Percentiles rank a stretch among this genome's conserved stretches.
These are phyloP conservation scores for Ophiosphaerella korrae DNA, from an alignment of 2,329 filamentous ascomycete genomes.

Conservation along the genomic window DNA sequence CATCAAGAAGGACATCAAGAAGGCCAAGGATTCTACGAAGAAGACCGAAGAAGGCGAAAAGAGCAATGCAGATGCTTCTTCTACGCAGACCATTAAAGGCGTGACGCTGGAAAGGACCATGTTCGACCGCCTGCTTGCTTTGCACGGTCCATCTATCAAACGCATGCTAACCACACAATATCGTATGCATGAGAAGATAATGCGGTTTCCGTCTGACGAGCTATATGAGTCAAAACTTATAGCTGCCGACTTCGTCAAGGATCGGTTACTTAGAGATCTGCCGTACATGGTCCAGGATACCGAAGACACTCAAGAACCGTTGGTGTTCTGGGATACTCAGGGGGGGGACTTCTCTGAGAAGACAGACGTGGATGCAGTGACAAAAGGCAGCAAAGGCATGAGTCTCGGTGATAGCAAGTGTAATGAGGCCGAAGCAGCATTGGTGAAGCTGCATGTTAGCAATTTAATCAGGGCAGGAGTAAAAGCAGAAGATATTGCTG, in stretches of 20 bases:
- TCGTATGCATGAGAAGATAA: slow-evolving; percentile 95
- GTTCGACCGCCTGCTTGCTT: slow-evolving; percentile 82
- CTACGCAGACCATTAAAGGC: slow-evolving; percentile 41
- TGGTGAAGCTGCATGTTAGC: slow-evolving; percentile 79
- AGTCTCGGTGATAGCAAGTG: slow-evolving; percentile 78
- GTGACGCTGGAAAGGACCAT: slow-evolving; percentile 83
- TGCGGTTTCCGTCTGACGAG: slow-evolving; percentile 89
- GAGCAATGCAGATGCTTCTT: slow-evolving; percentile 17
- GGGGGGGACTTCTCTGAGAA: slow-evolving; percentile 89
- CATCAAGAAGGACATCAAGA: slow-evolving; percentile 41
- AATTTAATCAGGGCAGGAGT: slow-evolving; percentile 80
- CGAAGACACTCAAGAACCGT: slow-evolving; percentile 84
- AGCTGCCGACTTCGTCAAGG: slow-evolving; percentile 78
- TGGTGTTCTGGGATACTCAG: slow-evolving; percentile 96
- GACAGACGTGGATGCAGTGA: slow-evolving; percentile 71
- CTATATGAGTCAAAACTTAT: slow-evolving; percentile 83
- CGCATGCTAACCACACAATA: slow-evolving; percentile 96
- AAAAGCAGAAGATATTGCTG: slow-evolving; percentile 81
- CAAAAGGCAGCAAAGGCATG: slow-evolving; percentile 53
- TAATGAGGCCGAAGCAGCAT: slow-evolving; percentile 85
- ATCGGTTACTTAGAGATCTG: slow-evolving; percentile 75
- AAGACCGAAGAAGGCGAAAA: slow-evolving; percentile 43
- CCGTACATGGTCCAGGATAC: slow-evolving; percentile 77
- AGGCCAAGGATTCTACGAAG: slow-evolving; percentile 50
- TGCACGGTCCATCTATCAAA: slow-evolving; percentile 86